Evolutionary conservation across 2,329 filamentous ascomycete species (phyloP), one percentile per base, ranked within the genome.

Genomic region (Moelleriella libera): DNA sequence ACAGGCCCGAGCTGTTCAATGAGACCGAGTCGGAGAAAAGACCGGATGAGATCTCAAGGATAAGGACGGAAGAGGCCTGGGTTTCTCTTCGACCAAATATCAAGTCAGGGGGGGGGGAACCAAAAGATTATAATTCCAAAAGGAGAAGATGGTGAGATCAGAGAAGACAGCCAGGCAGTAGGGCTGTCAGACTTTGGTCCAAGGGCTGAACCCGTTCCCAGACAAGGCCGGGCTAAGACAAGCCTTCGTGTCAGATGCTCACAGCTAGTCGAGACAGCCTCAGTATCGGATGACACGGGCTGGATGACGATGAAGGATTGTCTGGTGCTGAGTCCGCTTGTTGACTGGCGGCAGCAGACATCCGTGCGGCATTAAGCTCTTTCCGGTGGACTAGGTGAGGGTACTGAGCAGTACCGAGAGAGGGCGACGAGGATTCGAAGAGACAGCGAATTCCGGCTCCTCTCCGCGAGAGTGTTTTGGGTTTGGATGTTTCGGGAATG

Each of bases 341-440:
- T 42, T 40, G 47, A 37, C 34, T 41, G 61, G 68, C 66, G 61
- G 68, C 66, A 63, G 70, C 65, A 59, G 66, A 73, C 74, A 78
- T 76, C 63, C 69, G 71, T 67, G 65, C 71, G 68, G 63, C 67
- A 72, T 70, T 57, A 57, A 63, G 55, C 52, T 61, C 58, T 60
- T 57, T 61, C 55, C 21, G 48, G 45, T 34, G 32, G 42, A 44
- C 32, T 30, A 6, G 5, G 46, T 37, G 12, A 8, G 3, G 12
- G 34, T 37, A 12, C 34, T 37, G 34, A 37, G 12, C 12, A 12
- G 41, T 7, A 44, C 8, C 9, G 29, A 45, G 40, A 45, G 45
- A 21, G 32, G 42, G 32, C 5, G 41, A 39, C 37, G 30, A 1
- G 12, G 6, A 30, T 6, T 28, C n/a, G 29, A 21, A 28, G 34